Evolutionary conservation across 768 basidiomycete species (phyloP), one percentile per base, ranked within the genome.

Genomic region (Termitomyces sp.): DNA sequence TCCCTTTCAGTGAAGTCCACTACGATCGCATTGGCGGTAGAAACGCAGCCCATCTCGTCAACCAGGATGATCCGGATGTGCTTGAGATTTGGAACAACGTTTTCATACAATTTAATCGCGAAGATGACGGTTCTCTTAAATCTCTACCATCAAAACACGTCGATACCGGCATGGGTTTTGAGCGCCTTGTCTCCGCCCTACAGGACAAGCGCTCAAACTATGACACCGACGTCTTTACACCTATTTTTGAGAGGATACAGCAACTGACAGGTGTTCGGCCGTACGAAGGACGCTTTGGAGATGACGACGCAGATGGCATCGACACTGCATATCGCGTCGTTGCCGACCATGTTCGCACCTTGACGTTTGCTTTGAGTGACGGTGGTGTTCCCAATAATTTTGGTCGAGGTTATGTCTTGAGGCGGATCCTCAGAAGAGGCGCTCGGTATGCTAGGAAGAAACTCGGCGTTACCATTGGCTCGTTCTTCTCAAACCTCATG

Each of bases 11-110:
- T 62, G 97, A 99, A 72, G 89, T 99, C 58, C 97, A 99, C 71
- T 96, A 83, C 66, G 97, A 99, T 70, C 89, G 94, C 40, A 91
- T 98, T 59, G 97, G 97, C n/a, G 91, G 89, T n/a, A 84, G 97
- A 47, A 93, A 98, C 66, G 96, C 94, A 49, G 83, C 94, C 6
- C 78, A 86, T 63, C 84, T 97, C 44, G 97, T 99, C 61, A 98
- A 99, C 69, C 80, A 86, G 62, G 97, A 99, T 68, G 97, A 98
- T 66, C 94, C 97, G 1, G 87, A 95, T 59, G 97, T 99, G 7
- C 81, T 99, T 54, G 94, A 96, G 71, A 95, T 99, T 61, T 99
- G 97, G 97, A 99, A 99, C 76, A 98, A 97, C 68, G 97, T 99
- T 53, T 99, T 98, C 69, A 98, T 99, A 66, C 95, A 98, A 65